phyloP scores from a whole-genome alignment of 148 eudicot genomes.

The Persicaria maculosa region DNA sequence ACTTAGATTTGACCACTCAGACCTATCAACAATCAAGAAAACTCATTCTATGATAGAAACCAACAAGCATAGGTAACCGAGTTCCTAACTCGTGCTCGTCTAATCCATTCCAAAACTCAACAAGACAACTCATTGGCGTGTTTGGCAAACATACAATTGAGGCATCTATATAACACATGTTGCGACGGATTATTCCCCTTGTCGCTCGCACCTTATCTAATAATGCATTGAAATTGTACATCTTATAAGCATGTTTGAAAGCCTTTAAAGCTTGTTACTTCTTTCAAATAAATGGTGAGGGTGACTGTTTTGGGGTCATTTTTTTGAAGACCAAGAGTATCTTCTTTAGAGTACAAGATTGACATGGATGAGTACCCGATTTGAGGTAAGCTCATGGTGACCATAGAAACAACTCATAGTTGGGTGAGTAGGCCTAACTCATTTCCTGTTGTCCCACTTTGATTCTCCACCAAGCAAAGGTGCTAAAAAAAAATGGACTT shows the following conservation, averaged over 20 bases:
- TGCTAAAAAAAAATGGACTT: not conserved
- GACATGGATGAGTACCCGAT: not conserved
- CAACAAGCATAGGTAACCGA: not conserved
- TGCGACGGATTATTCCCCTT: too few species aligned
- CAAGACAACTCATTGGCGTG: too few species aligned
- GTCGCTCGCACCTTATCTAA: too few species aligned
- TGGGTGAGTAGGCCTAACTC: not conserved
- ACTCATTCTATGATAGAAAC: not conserved
- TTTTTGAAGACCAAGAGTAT: too few species aligned
- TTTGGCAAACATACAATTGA: too few species aligned
- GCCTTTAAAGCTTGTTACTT: too few species aligned
- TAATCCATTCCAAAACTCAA: too few species aligned
- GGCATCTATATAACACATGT: too few species aligned
- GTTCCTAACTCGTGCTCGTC: not conserved
- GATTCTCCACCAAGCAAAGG: not conserved
- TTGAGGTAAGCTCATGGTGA: not conserved
- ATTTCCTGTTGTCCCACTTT: not conserved
- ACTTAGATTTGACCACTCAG: not conserved
- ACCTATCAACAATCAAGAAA: not conserved
- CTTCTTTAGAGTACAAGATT: not conserved
- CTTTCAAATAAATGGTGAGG: too few species aligned
- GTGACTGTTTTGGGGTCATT: too few species aligned
- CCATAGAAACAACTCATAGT: not conserved
- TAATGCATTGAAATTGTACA: too few species aligned
- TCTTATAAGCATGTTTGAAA: too few species aligned